Base-by-base conservation (phyloP, 257 asterid species). In the Catharanthus roseus region DNA sequence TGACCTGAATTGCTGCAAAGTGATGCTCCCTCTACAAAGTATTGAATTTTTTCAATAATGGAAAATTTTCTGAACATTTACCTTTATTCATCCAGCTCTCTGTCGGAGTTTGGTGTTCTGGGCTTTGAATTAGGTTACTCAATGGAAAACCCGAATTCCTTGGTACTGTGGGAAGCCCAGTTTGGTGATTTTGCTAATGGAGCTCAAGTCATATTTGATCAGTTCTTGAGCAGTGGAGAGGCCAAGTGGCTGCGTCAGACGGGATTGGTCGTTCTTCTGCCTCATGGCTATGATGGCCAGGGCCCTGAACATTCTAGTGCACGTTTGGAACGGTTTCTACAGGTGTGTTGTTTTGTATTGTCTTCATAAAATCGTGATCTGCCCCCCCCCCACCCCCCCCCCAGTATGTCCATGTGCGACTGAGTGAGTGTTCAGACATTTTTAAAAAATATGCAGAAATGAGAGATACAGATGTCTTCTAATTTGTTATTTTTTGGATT, bases 301-400 rank as follows among this genome's bases (percentile, higher is more conserved):
- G 97, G 98, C 73, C 98, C 97, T 70, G 98, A 92, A 77, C 98
- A 92, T 88, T 90, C 98, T 39, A 92, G 98, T 87, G 96, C 95
- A 7, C 95, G 97, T 60, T 80, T 92, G 85, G 98, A 92, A 78
- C 97, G 98, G 55, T 90, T 84, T 80, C 97, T 92, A 75, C 96
- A 88, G 96, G 98, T 93, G 98, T 93, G 54, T 24, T 74, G 33
- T 64, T 65, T 58, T 28, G 60, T 73, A 3, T 4, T 44, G 33
- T 31, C 31, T 29, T 21, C 58, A 29, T 10, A 12, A 60, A n/a
- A 10, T 29, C 8, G 33, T 24, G n/a, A 12, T n/a, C 29, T 29
- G 3, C 8, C 42, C 8, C 42, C 8, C 42, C 8, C 42, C 12
- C 11, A 42, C 10, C 5, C 47, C 5, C 69, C 42, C 42, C 23